Evolutionary conservation across 371 early-diverging fungal species (phyloP), one percentile per base, ranked within the genome.

Genomic region (Apophysomyces elegans): DNA sequence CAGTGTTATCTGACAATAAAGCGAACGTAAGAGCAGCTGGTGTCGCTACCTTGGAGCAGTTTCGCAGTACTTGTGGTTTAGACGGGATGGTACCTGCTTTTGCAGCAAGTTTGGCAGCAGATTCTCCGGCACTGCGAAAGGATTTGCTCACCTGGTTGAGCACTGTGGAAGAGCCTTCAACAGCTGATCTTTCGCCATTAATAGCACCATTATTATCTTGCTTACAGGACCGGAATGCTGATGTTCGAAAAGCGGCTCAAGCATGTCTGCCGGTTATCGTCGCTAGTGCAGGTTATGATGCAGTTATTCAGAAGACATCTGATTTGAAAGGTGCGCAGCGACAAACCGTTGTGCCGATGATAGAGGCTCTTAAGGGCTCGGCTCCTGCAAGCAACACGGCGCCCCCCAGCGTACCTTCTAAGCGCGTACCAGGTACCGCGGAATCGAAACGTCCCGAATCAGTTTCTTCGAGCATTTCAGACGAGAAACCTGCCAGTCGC

Each of bases 161-260:
- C 4, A 67, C 88, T 8, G 79, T 74, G 4, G 75, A 74, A 39
- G 62, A 60, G 36, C 68, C 70, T 5, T 47, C 76, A 2, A 59
- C 68, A 8, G 83, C 88, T 1, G 95, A 96, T 61, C 72, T 93
- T 37, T 68, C 81, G 5, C 72, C 83, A 0, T 68, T 96, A 13
- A 79, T 94, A 6, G 77, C 86, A 26, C 89, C 95, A 9, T 68
- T 91, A 11, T 77, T 98, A 13, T 77, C 85, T 4, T 95, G 95
- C 65, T 68, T 96, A 59, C 94, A 94, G 71, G 97, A 98, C 67
- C 88, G 93, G 36, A 93, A 88, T 68, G 84, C 85, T 0, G 96
- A 96, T 36, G 97, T 97, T 11, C 87, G 98, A 63, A 96, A 96
- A 69, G 81, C 85, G 2, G 94, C 95, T 2, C 90, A 90, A 63